Base-by-base conservation (phyloP, 73 alveolate species). In the Urostyla sp. region DNA sequence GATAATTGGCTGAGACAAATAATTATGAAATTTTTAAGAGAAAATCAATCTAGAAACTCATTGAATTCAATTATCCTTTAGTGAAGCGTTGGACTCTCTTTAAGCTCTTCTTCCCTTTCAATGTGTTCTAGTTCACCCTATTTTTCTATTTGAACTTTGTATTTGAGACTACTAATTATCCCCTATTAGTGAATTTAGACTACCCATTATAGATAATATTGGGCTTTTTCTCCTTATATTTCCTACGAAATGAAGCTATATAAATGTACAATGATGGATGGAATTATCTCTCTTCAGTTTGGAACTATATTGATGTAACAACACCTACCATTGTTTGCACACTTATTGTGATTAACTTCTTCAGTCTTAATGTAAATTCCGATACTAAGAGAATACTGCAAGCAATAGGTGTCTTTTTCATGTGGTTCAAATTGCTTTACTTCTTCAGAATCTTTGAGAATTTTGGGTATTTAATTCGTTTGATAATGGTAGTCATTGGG, bases 341-440 rank as follows among this genome's bases (percentile, higher is more conserved):
- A n/a, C 66, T 48, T 2, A 59, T 69, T 21, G 44, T 54, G 34
- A 45, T 69, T 1, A 49, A 69, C 30, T 67, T 59, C 4, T 69
- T 69, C 34, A 49, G 48, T 21, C 16, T 69, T 1, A 55, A 69
- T 28, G n/a, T 48, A 40, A 69, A 69, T 35, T 67, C 44, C 13
- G 69, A 49, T 38, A 10, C 51, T 6, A 59, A 45, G 56, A 4
- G 67, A 2, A 53, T 69, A 35, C n/a, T 49, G 3, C 34, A 49
- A 48, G 69, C 72, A 34, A 49, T 69, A 16, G 69, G 72, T 15
- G 69, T 48, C 10, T 49, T 75, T 24, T 37, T 84, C 43, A 51
- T 84, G 80, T 84, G 92, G 92, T 51, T 84, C 35, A 84, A 84
- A 45, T 63, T 84, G 45, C 75, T 84, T 18, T 84, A 84, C 51